phyloP scores from a whole-genome alignment of 768 basidiomycete genomes.

The Lactifluus echinatus region DNA sequence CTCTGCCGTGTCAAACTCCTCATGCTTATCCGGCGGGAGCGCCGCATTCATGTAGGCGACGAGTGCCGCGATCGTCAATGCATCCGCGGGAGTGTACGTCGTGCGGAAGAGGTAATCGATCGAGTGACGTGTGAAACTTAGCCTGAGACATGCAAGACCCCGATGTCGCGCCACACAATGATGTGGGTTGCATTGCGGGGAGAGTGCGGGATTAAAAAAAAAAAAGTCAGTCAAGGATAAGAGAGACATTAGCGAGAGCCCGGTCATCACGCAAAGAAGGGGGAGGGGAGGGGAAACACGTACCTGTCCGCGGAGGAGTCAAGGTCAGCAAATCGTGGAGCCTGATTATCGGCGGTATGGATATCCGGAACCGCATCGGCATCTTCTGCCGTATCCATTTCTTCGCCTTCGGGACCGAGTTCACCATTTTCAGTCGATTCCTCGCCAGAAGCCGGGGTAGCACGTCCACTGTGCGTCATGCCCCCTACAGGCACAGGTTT shows the following conservation, averaged over 20 bases:
- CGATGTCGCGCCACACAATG: neutral
- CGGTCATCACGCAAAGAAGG: constrained; percentile 14
- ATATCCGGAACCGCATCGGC: constrained; percentile 11
- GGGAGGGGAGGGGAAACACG: constrained; percentile 24
- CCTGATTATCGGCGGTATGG: constrained; percentile 9
- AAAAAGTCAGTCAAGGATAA: neutral
- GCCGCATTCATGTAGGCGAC: constrained; percentile 69
- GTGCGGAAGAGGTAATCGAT: constrained; percentile 57
- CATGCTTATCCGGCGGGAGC: constrained; percentile 69
- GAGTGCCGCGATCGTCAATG: constrained; percentile 59
- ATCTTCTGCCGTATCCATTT: constrained; percentile 14
- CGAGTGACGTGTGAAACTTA: constrained; percentile 52
- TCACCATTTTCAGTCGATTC: constrained; percentile 21
- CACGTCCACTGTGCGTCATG: constrained; percentile 5
- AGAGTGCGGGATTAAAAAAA: neutral
- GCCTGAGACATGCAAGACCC: constrained; percentile 27
- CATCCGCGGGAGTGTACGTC: constrained; percentile 58
- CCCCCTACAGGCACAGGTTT: constrained; percentile 8
- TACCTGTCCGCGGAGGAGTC: constrained; percentile 55
- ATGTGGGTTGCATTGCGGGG: neutral
- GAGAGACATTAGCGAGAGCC: neutral
- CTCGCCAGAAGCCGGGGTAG: constrained; percentile 9
- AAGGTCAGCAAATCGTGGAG: constrained; percentile 43
- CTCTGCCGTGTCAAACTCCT: constrained; percentile 73
- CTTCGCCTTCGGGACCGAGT: constrained; percentile 22